Percentiles rank a stretch among this genome's conserved stretches.
phyloP scores from a whole-genome alignment of 176 grass and related monocot genomes.

The Zizania latifolia region DNA sequence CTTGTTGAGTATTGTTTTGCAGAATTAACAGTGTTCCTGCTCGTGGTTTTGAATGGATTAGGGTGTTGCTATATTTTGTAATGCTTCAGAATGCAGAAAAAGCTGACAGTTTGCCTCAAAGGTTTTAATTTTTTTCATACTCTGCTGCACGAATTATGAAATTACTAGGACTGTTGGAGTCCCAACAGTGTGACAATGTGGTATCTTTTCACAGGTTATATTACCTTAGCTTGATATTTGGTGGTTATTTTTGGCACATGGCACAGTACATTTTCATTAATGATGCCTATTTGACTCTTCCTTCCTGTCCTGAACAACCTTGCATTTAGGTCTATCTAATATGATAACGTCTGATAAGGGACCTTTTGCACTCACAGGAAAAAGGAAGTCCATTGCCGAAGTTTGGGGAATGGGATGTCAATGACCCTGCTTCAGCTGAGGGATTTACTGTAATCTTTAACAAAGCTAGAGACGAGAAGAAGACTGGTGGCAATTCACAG shows the following conservation, averaged over 20 bases:
- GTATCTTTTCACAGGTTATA: neutral
- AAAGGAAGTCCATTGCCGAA: constrained; percentile 25
- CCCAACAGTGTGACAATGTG: neutral
- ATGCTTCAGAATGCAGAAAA: neutral
- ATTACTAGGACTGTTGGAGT: neutral
- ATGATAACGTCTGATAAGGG: neutral
- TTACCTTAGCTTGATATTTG: neutral
- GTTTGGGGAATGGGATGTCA: constrained; percentile 37
- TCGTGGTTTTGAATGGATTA: neutral
- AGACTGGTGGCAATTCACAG: constrained; percentile 25
- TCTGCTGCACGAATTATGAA: neutral
- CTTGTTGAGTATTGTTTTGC: too few species aligned
- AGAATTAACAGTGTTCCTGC: too few species aligned
- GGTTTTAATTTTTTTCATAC: neutral
- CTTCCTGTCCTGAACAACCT: neutral
- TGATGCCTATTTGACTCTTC: neutral
- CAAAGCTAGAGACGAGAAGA: constrained; percentile 48
- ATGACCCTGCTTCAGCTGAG: constrained; percentile 34
- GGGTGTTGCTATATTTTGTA: constrained; percentile 7
- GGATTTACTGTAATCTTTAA: constrained; percentile 49
- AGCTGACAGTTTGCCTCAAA: neutral
- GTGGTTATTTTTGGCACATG: neutral
- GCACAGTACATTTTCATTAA: neutral
- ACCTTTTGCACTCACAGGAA: neutral
- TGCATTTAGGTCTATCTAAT: neutral